phyloP scores from a whole-genome alignment of 768 basidiomycete species.

The Mycena kentingensis region DNA sequence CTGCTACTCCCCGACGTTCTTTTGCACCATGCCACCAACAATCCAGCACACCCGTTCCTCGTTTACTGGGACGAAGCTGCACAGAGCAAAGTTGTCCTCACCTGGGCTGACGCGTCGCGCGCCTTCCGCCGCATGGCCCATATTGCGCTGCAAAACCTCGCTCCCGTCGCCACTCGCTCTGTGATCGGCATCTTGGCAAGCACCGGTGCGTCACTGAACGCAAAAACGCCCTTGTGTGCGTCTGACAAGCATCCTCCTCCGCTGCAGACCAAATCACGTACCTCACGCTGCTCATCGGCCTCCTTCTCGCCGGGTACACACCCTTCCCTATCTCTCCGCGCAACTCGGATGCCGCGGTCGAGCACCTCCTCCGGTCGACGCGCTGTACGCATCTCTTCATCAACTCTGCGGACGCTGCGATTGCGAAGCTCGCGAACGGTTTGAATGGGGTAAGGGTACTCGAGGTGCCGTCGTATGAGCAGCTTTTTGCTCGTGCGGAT shows the following conservation, averaged over 20 bases:
- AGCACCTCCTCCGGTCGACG: conserved; percentile 31
- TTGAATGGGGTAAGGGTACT: no score
- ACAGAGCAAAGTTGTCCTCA: conserved; percentile 17
- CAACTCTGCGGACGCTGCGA: conserved; percentile 21
- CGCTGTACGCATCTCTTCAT: conserved; percentile 26
- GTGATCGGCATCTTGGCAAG: conserved; percentile 31
- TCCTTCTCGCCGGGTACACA: conserved; percentile 25
- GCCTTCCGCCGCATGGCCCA: conserved; percentile 30
- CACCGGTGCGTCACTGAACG: conserved; percentile 26
- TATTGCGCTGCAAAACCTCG: conserved; percentile 11
- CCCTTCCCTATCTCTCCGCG: conserved; percentile 44
- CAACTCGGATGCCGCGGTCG: conserved; percentile 36
- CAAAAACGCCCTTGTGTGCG: no score
- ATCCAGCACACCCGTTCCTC: conserved; percentile 32
- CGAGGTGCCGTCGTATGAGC: conserved; percentile 7
- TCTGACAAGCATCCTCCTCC: not conserved
- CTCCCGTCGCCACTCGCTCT: conserved; percentile 4
- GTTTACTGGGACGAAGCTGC: conserved; percentile 26
- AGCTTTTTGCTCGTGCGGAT: conserved; percentile 11
- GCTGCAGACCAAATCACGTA: conserved; percentile 35
- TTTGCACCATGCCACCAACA: conserved; percentile 32
- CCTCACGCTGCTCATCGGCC: conserved; percentile 24
- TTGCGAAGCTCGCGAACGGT: conserved; percentile 17
- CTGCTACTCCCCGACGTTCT: conserved; percentile 35
- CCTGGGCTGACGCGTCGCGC: conserved; percentile 28